A percentile compares a stretch with the other conserved stretches of the same genome.
These are phyloP conservation scores for Penicillium janthinellum DNA, from an alignment of 2,329 filamentous ascomycete genomes.

Conservation along the genomic window DNA sequence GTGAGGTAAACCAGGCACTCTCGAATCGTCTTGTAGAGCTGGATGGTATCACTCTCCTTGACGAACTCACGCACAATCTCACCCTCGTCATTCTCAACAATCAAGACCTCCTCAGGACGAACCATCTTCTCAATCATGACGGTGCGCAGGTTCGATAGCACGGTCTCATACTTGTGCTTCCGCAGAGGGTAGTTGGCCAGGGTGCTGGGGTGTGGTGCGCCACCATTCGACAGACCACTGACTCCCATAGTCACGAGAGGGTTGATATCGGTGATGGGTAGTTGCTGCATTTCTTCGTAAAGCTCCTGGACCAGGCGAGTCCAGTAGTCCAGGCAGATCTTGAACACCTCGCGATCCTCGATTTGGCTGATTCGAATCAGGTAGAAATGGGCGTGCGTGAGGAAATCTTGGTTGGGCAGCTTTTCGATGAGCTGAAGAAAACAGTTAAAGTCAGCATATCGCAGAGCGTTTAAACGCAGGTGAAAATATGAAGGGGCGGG, in stretches of 20 bases:
- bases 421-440: constrained; percentile 78
- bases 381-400: constrained; percentile 96
- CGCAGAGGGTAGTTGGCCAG: constrained; percentile 88
- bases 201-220: constrained; percentile 81
- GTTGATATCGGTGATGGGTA: constrained; percentile 91
- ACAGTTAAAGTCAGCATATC: constrained; percentile 12
- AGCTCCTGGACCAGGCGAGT: constrained; percentile 96
- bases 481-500: not conserved
- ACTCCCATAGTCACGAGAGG: constrained; percentile 80
- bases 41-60: constrained; percentile 98
- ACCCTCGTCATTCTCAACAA: constrained; percentile 99
- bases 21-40: constrained; percentile 97
- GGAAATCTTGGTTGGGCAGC: constrained; percentile 89
- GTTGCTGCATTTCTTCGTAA: constrained; percentile 97
- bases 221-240: constrained; percentile 70
- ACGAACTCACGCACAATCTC: constrained; percentile 99
- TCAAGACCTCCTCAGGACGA: constrained; percentile 91
- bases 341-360: constrained; percentile 98
- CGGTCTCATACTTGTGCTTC: constrained; percentile 97
- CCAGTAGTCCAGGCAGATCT: constrained; percentile 99
- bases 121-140: constrained; percentile 99
- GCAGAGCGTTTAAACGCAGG: not conserved
- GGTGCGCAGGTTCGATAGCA: constrained; percentile 87
- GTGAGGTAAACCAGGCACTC: constrained; percentile 97
- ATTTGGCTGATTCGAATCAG: constrained; percentile 98